A percentile compares a stretch with the other conserved stretches of the same genome.
Conservation (phyloP, 1,139 yeast genomes). For the Zygoascus sp. region DNA sequence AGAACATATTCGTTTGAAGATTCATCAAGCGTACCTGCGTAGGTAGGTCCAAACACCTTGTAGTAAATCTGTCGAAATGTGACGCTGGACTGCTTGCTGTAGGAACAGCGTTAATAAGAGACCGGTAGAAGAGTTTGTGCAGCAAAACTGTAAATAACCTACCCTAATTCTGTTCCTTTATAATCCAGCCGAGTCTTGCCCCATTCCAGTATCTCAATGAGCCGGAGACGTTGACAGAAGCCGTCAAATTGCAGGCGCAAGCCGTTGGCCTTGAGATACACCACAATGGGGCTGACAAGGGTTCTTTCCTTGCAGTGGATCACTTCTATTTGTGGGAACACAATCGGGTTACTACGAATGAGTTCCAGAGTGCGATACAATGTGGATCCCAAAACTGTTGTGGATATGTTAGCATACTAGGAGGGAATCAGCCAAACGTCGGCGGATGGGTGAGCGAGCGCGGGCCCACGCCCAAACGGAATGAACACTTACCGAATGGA, state of each 20-base stretch:
- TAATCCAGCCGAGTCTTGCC: slow-evolving; percentile 24
- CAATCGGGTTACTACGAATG: slow-evolving; percentile 23
- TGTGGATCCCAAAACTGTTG: slow-evolving; percentile 26
- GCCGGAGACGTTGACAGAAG: slow-evolving; percentile 25
- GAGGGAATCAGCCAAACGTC: background rate
- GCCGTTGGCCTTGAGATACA: slow-evolving; percentile 28
- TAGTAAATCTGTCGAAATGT: slow-evolving; percentile 29
- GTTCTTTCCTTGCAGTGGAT: slow-evolving; percentile 24
- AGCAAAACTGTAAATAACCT: background rate
- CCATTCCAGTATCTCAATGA: slow-evolving; percentile 30
- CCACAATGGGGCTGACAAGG: slow-evolving; percentile 21
- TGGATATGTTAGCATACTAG: slow-evolving; percentile 2
- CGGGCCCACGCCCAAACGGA: background rate
- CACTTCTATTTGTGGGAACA: slow-evolving; percentile 28
- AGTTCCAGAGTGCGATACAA: slow-evolving; percentile 22
- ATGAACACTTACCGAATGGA: slow-evolving; percentile 16
- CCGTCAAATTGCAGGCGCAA: slow-evolving; percentile 30
- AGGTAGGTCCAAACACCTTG: slow-evolving; percentile 35
- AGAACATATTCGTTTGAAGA: slow-evolving; percentile 22
- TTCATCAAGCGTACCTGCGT: slow-evolving; percentile 27
- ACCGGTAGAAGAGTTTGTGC: background rate
- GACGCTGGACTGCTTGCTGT: slow-evolving; percentile 19
- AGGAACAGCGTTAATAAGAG: background rate
- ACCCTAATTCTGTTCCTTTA: slow-evolving; percentile 29
- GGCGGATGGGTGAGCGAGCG: background rate